phyloP scores from a whole-genome alignment of 2,329 filamentous ascomycete species.

The Ophiocordyceps sinensis region DNA sequence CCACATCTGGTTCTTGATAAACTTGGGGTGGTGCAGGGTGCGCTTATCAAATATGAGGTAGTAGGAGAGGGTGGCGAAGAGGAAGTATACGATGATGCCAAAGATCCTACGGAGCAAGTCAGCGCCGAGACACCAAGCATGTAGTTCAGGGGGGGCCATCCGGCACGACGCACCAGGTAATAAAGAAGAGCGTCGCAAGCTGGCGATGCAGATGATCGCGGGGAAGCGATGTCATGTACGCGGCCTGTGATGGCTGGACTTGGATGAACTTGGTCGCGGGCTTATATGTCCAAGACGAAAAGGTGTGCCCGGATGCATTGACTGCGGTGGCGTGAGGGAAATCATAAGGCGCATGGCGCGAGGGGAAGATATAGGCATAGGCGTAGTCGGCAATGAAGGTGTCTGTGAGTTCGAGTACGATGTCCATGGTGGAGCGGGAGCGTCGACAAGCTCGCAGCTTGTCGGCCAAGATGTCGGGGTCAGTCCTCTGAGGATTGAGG shows the following conservation, averaged over 20 bases:
- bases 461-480: too few relatives aligned
- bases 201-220: conserved; percentile 71
- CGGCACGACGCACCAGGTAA: conserved; percentile 59
- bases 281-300: conserved; percentile 53
- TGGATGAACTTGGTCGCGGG: conserved; percentile 58
- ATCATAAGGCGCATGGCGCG: conserved; percentile 36
- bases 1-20: conserved; percentile 81
- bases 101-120: conserved; percentile 50
- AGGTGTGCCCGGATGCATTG: conserved; percentile 39
- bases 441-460: background rate
- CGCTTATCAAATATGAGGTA: conserved; percentile 82
- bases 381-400: conserved; percentile 66
- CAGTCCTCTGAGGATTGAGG: too few relatives aligned
- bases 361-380: conserved; percentile 60
- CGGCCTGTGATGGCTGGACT: conserved; percentile 56
- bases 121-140: background rate
- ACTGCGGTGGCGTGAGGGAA: conserved; percentile 30
- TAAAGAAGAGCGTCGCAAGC: conserved; percentile 59
- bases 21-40: conserved; percentile 80
- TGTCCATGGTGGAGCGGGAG: conserved; percentile 54
- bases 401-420: conserved; percentile 76
- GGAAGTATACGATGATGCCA: conserved; percentile 70
- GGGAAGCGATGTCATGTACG: conserved; percentile 64
- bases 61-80: conserved; percentile 73
- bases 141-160: background rate